Evolutionary conservation across 306 rosid species (phyloP).

Genomic region (Argentina anserina): DNA sequence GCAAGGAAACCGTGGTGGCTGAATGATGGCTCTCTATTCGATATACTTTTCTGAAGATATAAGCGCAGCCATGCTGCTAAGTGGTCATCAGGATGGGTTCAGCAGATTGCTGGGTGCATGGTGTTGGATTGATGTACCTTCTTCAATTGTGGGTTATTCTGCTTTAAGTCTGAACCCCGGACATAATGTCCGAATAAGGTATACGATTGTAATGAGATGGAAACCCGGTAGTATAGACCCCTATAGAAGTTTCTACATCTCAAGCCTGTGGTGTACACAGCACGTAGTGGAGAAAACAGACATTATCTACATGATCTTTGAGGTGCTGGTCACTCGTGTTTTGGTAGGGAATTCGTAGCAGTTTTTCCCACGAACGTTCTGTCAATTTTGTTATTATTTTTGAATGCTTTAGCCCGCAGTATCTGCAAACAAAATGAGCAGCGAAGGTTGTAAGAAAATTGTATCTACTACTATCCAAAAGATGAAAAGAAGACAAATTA

Average conservation of each 20-base stretch:
- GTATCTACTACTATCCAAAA: too few species aligned
- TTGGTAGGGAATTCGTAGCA: background rate
- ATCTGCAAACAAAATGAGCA: too few species aligned
- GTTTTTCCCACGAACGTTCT: background rate
- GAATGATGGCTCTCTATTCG: slow-evolving; percentile 29
- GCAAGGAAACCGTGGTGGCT: slow-evolving; percentile 46
- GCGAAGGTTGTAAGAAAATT: too few species aligned
- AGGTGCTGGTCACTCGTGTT: too few species aligned
- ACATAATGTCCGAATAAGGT: background rate
- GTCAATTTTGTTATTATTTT: too few species aligned
- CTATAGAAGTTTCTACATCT: background rate
- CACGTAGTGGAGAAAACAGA: background rate
- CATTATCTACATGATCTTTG: too few species aligned
- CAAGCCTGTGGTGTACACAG: background rate
- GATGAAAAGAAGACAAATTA: too few species aligned
- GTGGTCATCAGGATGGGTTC: background rate
- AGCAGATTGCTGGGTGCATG: background rate
- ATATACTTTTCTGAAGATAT: background rate
- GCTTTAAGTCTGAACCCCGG: background rate
- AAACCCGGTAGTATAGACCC: background rate
- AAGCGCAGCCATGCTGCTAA: background rate
- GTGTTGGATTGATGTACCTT: background rate
- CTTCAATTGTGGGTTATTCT: background rate
- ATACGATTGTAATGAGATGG: background rate
- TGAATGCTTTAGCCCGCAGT: too few species aligned